Conservation (phyloP, 2,329 filamentous ascomycete species). For the Cryphonectria nitschkei region DNA sequence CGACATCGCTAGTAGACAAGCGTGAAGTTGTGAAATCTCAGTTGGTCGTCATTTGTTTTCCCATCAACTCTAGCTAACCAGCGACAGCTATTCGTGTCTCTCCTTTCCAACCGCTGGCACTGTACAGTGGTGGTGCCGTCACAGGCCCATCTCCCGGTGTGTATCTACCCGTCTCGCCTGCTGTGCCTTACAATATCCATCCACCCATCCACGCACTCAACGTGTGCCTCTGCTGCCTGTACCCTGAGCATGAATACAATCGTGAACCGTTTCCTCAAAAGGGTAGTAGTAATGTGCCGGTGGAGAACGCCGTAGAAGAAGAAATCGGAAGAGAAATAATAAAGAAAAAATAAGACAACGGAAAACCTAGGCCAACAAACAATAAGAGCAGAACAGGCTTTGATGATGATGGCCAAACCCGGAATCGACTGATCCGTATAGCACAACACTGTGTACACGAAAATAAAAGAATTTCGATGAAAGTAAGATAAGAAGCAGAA, state of each 20-base stretch:
- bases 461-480: conserved; percentile 19
- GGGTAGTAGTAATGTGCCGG: conserved; percentile 4
- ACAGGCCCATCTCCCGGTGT: neutral
- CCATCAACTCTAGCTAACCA: conserved; percentile 16
- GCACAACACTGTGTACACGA: conserved; percentile 21
- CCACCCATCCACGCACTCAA: neutral
- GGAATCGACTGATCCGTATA: conserved; percentile 19
- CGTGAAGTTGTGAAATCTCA: neutral
- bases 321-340: neutral
- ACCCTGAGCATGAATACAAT: conserved; percentile 19
- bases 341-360: neutral
- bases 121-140: neutral
- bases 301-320: conserved; percentile 9
- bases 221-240: conserved; percentile 18
- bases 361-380: neutral
- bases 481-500: conserved; percentile 13
- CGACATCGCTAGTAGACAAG: neutral
- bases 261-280: conserved; percentile 21
- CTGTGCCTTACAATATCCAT: neutral
- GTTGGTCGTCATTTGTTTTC: conserved; percentile 7
- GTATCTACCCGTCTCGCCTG: neutral
- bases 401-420: neutral
- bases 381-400: conserved; percentile 9
- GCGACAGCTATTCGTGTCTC: neutral
- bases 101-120: neutral